phyloP scores from a whole-genome alignment of 805 yeast species.

The Kurtzmaniella fragi region DNA sequence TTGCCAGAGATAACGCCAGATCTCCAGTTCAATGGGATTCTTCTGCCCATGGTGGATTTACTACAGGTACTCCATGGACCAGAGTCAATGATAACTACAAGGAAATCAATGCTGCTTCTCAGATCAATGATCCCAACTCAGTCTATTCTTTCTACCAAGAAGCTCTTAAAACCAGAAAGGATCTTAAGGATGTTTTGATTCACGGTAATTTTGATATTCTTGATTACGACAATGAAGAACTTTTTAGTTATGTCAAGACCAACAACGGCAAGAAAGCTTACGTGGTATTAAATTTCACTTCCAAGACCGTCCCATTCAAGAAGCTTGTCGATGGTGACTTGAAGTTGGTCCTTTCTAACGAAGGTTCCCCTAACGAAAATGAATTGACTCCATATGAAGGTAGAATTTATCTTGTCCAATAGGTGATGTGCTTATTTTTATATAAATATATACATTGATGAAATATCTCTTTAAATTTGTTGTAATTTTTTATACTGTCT shows the following conservation, averaged over 20 bases:
- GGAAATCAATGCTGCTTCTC: conserved; percentile 45
- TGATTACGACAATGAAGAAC: conserved; percentile 38
- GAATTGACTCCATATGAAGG: conserved; percentile 42
- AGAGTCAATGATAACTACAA: conserved; percentile 45
- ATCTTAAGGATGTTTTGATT: conserved; percentile 36
- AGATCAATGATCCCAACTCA: conserved; percentile 41
- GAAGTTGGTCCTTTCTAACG: conserved; percentile 18
- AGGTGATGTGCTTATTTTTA: no score
- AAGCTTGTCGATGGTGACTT: conserved; percentile 20
- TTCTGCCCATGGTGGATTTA: conserved; percentile 42
- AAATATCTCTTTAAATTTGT: no score
- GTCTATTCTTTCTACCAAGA: conserved; percentile 42
- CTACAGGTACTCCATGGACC: conserved; percentile 50
- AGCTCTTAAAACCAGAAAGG: conserved; percentile 40
- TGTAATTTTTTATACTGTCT: no score
- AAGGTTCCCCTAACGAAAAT: conserved; percentile 22
- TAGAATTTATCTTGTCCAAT: conserved; percentile 29
- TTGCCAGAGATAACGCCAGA: conserved; percentile 51
- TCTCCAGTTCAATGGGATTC: conserved; percentile 55
- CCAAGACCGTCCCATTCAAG: conserved; percentile 24
- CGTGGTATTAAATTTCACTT: conserved; percentile 41
- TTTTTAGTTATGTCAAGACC: conserved; percentile 39
- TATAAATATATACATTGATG: no score
- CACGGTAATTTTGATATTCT: conserved; percentile 43
- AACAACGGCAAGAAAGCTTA: conserved; percentile 24